Evolutionary conservation across 768 basidiomycete genomes (phyloP), one percentile per base, ranked within the genome.

Genomic region (Multifurca ochricompacta): DNA sequence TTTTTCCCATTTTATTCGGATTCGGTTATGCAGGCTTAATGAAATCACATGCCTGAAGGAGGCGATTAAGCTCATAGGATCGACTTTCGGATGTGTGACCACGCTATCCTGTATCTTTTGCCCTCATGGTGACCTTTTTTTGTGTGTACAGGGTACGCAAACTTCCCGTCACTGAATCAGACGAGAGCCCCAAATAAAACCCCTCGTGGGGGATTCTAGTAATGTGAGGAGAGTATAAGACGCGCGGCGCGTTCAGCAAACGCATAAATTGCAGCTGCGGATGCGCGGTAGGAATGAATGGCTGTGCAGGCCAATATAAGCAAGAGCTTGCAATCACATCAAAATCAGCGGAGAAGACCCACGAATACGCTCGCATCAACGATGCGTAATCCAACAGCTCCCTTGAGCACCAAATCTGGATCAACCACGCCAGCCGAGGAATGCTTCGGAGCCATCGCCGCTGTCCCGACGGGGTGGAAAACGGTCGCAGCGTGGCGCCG

Each of bases 321-420:
- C 31, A 6, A 32, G 13, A 6, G 6, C 6, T 13, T 6, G 13
- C 13, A 32, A 13, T 32, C 31, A 32, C 6, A 32, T 32, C 13
- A 13, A 13, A n/a, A n/a, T n/a, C 14, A n/a, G 4, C 16, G 19
- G 16, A n/a, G 14, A 43, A 28, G 14, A 42, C 60, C 44, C 44
- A 61, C 61, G 39, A 66, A 56, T 19, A 64, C n/a, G n/a, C n/a
- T n/a, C n/a, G n/a, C n/a, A n/a, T 76, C 73, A 16, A 75, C 72
- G 35, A 76, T 62, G 6, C 75, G 67, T n/a, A 76, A 51, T 6
- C 70, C 73, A 3, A 34, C 50, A 0, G 66, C 63, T 4, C 68
- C 67, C 55, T 75, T 74, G 5, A 75, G 66, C 4, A 52, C 58
- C 27, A 76, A 60, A 48, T 72, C 63, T 4, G 62, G 54, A 46